phyloP scores from a whole-genome alignment of 108 stramenopile species.

The Nitzschia sp. region DNA sequence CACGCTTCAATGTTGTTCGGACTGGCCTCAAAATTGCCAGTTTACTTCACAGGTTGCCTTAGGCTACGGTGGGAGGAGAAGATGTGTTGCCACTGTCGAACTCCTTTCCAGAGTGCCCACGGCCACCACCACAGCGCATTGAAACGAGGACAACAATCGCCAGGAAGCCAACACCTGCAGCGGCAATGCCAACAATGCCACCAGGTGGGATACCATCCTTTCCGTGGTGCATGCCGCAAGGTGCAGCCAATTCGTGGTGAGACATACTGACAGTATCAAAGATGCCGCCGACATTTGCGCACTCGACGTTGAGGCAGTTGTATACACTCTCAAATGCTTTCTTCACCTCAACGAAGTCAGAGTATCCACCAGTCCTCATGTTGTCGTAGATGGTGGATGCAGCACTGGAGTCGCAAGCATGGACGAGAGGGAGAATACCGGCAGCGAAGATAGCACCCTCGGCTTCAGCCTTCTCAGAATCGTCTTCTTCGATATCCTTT shows the following conservation, averaged over 20 bases:
- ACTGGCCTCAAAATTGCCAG: too few relatives aligned
- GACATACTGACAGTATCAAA: slow-evolving; percentile 29
- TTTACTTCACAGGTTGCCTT: too few relatives aligned
- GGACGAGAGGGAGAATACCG: slow-evolving; percentile 62
- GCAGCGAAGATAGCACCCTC: slow-evolving; percentile 79
- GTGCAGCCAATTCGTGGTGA: slow-evolving; percentile 31
- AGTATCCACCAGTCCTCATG: slow-evolving; percentile 38
- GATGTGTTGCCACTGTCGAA: too few relatives aligned
- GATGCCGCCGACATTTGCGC: slow-evolving; percentile 68
- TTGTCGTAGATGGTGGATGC: slow-evolving; percentile 70
- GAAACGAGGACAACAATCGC: slow-evolving; percentile 10
- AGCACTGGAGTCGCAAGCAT: slow-evolving; percentile 44
- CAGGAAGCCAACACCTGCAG: slow-evolving; percentile 19
- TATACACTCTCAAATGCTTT: slow-evolving; percentile 67
- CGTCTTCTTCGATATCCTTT: slow-evolving; percentile 4
- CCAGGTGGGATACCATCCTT: slow-evolving; percentile 1
- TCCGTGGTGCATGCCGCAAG: slow-evolving; percentile 6
- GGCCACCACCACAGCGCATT: not conserved
- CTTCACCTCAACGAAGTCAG: slow-evolving; percentile 56
- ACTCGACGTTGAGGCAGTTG: slow-evolving; percentile 55
- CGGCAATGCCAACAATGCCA: slow-evolving; percentile 19
- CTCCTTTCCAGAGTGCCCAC: too few relatives aligned
- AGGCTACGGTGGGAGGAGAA: too few relatives aligned
- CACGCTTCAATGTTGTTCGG: too few relatives aligned
- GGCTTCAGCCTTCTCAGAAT: slow-evolving; percentile 50